phyloP scores from a whole-genome alignment of 805 yeast genomes.

The Yamadazyma akitaensis region DNA sequence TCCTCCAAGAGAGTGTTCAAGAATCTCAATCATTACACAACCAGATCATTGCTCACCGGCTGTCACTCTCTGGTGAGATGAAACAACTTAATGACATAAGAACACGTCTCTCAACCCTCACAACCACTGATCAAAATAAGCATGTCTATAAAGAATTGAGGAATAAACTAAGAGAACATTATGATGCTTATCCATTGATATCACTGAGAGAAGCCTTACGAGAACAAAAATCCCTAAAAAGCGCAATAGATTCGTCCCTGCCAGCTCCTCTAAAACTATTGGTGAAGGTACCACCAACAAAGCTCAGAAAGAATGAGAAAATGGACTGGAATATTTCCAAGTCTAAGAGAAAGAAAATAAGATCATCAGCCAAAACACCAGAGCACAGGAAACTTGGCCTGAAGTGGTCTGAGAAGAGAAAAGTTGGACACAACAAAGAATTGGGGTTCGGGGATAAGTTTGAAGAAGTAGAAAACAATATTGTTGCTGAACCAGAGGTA shows the following conservation, averaged over 20 bases:
- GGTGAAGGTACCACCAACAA: slow-evolving; percentile 5
- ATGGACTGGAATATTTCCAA: not conserved
- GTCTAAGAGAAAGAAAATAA: not conserved
- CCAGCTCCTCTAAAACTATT: slow-evolving; percentile 9
- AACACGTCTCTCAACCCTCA: slow-evolving; percentile 9
- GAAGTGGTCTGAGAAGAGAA: not conserved
- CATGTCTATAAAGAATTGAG: slow-evolving; percentile 21
- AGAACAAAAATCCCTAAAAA: slow-evolving; percentile 20
- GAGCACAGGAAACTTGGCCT: not conserved
- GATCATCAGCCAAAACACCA: not conserved
- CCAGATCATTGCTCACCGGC: slow-evolving; percentile 30
- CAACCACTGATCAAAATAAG: slow-evolving; percentile 2
- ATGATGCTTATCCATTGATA: slow-evolving; percentile 29
- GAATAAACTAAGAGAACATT: slow-evolving; percentile 31
- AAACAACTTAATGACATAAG: slow-evolving; percentile 20
- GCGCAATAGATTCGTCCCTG: not conserved
- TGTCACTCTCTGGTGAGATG: slow-evolving; percentile 7
- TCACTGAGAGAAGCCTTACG: slow-evolving; percentile 39
- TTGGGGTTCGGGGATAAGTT: not conserved
- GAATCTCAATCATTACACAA: slow-evolving; percentile 27
- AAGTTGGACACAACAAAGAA: not conserved
- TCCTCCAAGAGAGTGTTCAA: slow-evolving; percentile 20
- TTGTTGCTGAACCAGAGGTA: slow-evolving; percentile 13
- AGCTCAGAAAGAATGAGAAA: not conserved
- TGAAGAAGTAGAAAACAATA: not conserved